phyloP scores from a whole-genome alignment of 139 green algal genomes.

The Nannochloris sp. region DNA sequence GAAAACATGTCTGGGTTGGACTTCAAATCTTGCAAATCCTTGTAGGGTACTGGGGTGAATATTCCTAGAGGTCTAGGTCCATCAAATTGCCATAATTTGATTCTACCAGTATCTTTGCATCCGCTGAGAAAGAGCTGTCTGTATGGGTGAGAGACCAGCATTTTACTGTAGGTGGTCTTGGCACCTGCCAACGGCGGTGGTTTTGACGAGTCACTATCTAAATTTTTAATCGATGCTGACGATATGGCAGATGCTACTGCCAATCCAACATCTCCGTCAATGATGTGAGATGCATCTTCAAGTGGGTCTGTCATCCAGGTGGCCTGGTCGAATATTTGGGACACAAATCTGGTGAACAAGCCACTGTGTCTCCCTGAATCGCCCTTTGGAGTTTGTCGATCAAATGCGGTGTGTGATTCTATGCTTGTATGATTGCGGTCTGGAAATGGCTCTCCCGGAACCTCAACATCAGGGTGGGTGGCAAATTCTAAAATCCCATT shows the following conservation, averaged over 20 bases:
- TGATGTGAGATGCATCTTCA: not conserved
- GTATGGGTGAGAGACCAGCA: constrained; percentile 18
- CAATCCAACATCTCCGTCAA: constrained; percentile 10
- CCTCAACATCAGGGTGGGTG: not conserved
- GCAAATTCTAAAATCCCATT: constrained; percentile 33
- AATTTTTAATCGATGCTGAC: not conserved
- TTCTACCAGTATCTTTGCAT: constrained; percentile 26
- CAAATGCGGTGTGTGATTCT: not conserved
- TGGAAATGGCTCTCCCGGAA: not conserved
- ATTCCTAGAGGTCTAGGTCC: constrained; percentile 16
- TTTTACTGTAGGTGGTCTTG: constrained; percentile 5
- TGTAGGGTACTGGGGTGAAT: constrained; percentile 32
- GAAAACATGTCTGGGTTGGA: constrained; percentile 4
- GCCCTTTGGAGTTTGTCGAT: not conserved
- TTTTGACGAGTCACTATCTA: not conserved
- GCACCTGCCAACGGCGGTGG: not conserved
- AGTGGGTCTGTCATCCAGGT: constrained; percentile 8
- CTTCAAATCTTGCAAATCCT: not conserved
- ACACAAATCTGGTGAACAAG: constrained; percentile 18
- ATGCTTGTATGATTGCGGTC: not conserved
- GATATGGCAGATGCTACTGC: constrained; percentile 3
- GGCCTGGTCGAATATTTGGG: constrained; percentile 30
- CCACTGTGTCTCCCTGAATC: not conserved
- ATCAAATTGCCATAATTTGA: constrained; percentile 60
- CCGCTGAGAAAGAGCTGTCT: constrained; percentile 27